Evolutionary conservation across 257 asterid species (phyloP).

Genomic region (Cynanchum wilfordii): DNA sequence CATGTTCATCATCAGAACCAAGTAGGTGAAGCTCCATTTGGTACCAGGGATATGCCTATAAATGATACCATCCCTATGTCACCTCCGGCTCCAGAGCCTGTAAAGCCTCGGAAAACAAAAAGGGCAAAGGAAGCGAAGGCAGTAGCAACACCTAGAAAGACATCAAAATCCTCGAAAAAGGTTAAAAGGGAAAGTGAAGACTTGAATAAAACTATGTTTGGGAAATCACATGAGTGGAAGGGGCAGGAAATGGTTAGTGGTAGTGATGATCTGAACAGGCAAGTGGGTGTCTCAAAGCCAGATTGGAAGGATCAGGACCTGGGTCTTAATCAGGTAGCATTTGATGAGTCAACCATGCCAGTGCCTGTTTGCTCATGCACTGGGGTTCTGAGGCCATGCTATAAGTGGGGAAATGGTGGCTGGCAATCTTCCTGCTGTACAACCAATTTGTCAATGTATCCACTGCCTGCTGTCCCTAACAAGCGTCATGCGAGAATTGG

Average conservation of each 20-base stretch:
- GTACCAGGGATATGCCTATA: constrained; percentile 40
- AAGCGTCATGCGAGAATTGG: constrained; percentile 94
- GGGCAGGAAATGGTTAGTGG: constrained; percentile 28
- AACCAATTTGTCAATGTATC: constrained; percentile 76
- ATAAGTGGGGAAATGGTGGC: constrained; percentile 99
- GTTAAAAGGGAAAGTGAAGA: constrained; percentile 58
- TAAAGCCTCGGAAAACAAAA: constrained; percentile 58
- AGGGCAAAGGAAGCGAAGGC: constrained; percentile 62
- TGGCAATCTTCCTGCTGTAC: constrained; percentile 99
- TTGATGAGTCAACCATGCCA: constrained; percentile 90
- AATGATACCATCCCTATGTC: constrained; percentile 41
- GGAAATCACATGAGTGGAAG: constrained; percentile 43
- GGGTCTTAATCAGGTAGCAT: constrained; percentile 86
- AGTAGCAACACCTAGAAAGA: constrained; percentile 27
- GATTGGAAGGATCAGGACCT: constrained; percentile 94
- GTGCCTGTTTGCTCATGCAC: constrained; percentile 95
- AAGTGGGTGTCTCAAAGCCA: constrained; percentile 30
- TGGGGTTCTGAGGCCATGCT: constrained; percentile 77
- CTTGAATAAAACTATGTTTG: constrained; percentile 37
- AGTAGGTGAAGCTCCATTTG: constrained; percentile 45
- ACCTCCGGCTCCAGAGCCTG: constrained; percentile 47
- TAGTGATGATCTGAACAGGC: constrained; percentile 32
- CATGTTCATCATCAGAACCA: constrained; percentile 48
- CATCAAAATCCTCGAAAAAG: constrained; percentile 52
- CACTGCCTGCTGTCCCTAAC: constrained; percentile 88